Conservation (phyloP, 495 filamentous ascomycete genomes). For the Penicillium verhagenii region DNA sequence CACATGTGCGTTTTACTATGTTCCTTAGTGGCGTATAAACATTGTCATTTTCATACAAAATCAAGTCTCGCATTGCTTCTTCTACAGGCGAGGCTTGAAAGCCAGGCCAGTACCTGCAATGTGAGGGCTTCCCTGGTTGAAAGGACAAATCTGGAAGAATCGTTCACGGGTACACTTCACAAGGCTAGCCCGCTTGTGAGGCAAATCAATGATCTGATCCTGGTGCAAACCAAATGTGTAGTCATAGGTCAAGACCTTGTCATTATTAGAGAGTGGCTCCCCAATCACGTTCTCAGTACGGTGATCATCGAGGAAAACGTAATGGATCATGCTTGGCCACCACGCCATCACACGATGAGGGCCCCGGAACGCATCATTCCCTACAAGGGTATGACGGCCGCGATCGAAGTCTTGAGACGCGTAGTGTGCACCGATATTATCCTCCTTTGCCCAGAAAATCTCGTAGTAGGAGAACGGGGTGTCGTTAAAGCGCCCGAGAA, state of each 20-base stretch:
- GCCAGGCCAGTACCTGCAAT: conserved; percentile 19
- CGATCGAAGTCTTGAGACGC: conserved; percentile 57
- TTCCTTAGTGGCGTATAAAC: not conserved
- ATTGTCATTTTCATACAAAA: not conserved
- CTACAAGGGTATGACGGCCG: conserved; percentile 63
- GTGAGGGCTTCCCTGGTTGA: conserved; percentile 27
- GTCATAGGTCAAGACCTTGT: conserved; percentile 58
- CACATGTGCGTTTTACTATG: not conserved
- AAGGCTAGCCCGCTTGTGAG: conserved; percentile 58
- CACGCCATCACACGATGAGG: conserved; percentile 62
- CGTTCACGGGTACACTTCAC: conserved; percentile 55
- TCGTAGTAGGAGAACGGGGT: conserved; percentile 63
- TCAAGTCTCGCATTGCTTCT: not conserved
- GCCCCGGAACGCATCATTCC: conserved; percentile 60
- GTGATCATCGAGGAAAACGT: conserved; percentile 63
- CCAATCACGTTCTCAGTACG: conserved; percentile 59
- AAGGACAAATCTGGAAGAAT: conserved; percentile 62
- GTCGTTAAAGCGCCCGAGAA: conserved; percentile 59
- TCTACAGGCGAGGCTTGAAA: conserved; percentile 15
- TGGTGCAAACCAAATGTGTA: conserved; percentile 58
- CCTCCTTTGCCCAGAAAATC: conserved; percentile 65
- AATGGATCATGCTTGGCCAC: conserved; percentile 67
- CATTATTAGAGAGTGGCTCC: conserved; percentile 59
- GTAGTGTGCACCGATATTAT: conserved; percentile 61
- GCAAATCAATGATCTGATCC: conserved; percentile 59